These are phyloP conservation scores for Microcyclospora tardicrescens DNA, from an alignment of 2,329 filamentous ascomycete genomes.

Conservation along the genomic window DNA sequence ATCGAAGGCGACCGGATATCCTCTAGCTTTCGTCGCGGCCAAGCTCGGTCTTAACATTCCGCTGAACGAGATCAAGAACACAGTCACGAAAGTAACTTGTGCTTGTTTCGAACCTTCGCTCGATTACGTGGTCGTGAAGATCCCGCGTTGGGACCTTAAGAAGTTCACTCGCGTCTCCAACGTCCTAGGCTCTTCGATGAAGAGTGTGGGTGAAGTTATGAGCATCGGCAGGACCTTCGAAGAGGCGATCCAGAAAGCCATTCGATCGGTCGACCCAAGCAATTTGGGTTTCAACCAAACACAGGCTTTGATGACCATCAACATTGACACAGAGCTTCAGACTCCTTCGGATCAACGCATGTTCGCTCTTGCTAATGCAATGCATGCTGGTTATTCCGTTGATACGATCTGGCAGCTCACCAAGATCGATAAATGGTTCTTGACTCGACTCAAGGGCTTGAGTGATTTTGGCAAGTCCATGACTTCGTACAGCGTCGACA, in stretches of 20 bases:
- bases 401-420: conserved; percentile 98
- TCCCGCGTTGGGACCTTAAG: conserved; percentile 96
- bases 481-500: conserved; percentile 55
- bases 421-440: conserved; percentile 98
- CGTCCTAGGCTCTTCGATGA: conserved; percentile 94
- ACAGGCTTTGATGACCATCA: conserved; percentile 80
- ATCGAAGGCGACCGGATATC: conserved; percentile 94
- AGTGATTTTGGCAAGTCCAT: conserved; percentile 76
- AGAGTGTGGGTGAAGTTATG: conserved; percentile 99
- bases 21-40: conserved; percentile 88
- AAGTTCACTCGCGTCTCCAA: conserved; percentile 97
- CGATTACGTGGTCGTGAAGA: conserved; percentile 97
- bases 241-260: conserved; percentile 96
- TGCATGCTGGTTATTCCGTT: conserved; percentile 85
- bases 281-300: conserved; percentile 93
- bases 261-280: conserved; percentile 85
- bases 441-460: conserved; percentile 78
- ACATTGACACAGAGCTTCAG: conserved; percentile 91
- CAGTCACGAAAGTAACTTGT: conserved; percentile 87
- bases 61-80: conserved; percentile 91
- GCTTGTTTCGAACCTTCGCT: conserved; percentile 97
- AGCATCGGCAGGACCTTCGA: conserved; percentile 93
- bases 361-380: conserved; percentile 95
- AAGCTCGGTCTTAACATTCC: conserved; percentile 93
- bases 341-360: conserved; percentile 94